Evolutionary conservation across 257 asterid species (phyloP).

Genomic region (Ilex aquifolium): DNA sequence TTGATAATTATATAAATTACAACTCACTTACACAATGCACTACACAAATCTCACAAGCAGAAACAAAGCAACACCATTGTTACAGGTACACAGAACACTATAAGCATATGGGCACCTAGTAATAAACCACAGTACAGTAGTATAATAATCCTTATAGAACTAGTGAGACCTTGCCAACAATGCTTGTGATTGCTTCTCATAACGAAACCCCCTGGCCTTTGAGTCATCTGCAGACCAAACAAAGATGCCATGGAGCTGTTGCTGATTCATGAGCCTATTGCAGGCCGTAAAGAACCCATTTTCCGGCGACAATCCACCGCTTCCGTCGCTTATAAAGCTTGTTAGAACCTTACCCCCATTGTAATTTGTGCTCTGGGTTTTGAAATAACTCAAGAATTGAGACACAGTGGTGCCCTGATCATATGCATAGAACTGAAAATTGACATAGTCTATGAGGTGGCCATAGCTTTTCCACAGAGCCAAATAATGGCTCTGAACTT

Average conservation of each 20-base stretch:
- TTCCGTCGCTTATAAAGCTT: slow-evolving; percentile 7
- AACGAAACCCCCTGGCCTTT: slow-evolving; percentile 1
- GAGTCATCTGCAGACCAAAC: slow-evolving; percentile 23
- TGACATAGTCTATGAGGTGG: slow-evolving; percentile 12
- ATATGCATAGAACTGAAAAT: slow-evolving; percentile 22
- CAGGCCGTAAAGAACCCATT: slow-evolving; percentile 18
- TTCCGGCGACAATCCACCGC: slow-evolving; percentile 12
- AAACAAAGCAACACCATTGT: too few species aligned
- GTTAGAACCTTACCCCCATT: slow-evolving; percentile 12
- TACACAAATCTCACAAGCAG: too few species aligned
- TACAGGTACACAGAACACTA: too few species aligned
- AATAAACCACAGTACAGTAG: too few species aligned
- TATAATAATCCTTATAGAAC: too few species aligned
- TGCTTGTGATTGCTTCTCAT: slow-evolving; percentile 12
- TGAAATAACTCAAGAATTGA: slow-evolving; percentile 2
- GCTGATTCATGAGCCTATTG: background rate
- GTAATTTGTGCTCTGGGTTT: slow-evolving; percentile 6
- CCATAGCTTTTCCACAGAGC: slow-evolving; percentile 15
- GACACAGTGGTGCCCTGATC: background rate
- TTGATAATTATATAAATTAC: too few species aligned
- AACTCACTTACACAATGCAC: too few species aligned
- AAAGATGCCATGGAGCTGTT: slow-evolving; percentile 15
- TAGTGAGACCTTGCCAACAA: background rate
- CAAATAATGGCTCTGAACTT: slow-evolving; percentile 2
- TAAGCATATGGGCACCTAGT: too few species aligned